These are phyloP conservation scores for Tetracladium setigerum DNA, from an alignment of 495 filamentous ascomycete species.

Conservation along the genomic window DNA sequence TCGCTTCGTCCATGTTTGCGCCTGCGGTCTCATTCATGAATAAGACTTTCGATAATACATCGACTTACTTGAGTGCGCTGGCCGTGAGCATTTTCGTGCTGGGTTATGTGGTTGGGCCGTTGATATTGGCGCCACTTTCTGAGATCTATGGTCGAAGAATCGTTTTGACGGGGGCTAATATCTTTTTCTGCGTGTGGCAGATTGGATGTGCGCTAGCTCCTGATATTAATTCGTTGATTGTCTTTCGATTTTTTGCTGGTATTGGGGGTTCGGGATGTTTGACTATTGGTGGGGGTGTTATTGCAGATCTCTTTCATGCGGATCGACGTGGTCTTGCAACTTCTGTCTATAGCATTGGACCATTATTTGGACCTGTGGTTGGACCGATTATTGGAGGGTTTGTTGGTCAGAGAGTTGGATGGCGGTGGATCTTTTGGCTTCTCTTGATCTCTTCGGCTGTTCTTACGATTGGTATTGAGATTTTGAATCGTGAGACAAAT, in stretches of 20 bases:
- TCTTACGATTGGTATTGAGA: constrained; percentile 32
- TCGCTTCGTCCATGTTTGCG: constrained; percentile 60
- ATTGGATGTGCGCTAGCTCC: constrained; percentile 63
- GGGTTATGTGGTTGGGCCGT: constrained; percentile 54
- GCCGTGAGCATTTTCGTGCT: constrained; percentile 50
- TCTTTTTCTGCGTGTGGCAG: constrained; percentile 62
- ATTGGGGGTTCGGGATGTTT: constrained; percentile 49
- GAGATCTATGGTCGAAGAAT: constrained; percentile 66
- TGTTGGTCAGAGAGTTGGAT: constrained; percentile 42
- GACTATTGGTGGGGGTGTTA: constrained; percentile 49
- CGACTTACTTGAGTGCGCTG: constrained; percentile 37
- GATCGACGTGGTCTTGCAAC: constrained; percentile 51
- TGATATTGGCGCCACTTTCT: constrained; percentile 63
- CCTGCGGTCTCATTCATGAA: constrained; percentile 48
- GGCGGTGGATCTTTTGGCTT: constrained; percentile 58
- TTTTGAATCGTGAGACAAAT: constrained; percentile 50
- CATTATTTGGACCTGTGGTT: constrained; percentile 38
- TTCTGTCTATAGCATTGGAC: constrained; percentile 45
- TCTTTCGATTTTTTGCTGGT: constrained; percentile 59
- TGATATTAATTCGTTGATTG: constrained; percentile 47
- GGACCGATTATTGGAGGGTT: constrained; percentile 49
- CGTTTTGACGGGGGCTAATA: constrained; percentile 53
- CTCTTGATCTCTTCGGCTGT: constrained; percentile 40
- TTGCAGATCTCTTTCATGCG: constrained; percentile 50
- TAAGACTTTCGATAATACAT: constrained; percentile 40